phyloP scores from a whole-genome alignment of 352 stramenopile species.

The Globisporangium nunn region DNA sequence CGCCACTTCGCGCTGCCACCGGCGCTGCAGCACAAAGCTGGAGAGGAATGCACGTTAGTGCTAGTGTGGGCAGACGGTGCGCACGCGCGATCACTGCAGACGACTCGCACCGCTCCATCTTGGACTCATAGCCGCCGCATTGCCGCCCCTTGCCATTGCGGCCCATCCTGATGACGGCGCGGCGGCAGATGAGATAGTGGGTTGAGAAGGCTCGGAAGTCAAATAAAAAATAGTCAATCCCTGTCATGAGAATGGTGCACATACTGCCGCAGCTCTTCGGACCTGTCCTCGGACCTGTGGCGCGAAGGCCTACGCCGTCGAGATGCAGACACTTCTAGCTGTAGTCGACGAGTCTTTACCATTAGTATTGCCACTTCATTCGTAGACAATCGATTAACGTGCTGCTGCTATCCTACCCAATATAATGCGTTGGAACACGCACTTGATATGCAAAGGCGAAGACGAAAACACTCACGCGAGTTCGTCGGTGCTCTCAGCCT shows the following conservation, averaged over 20 bases:
- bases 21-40: conserved; percentile 58
- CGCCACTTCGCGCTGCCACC: conserved; percentile 53
- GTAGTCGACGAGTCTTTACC: too few species aligned
- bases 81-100: background rate
- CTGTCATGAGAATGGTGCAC: too few species aligned
- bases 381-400: too few species aligned
- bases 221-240: too few species aligned
- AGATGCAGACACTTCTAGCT: too few species aligned
- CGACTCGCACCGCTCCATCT: conserved; percentile 50
- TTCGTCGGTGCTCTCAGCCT: conserved; percentile 3
- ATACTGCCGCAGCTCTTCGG: too few species aligned
- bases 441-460: background rate
- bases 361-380: too few species aligned
- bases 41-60: background rate
- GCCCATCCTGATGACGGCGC: conserved; percentile 28
- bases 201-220: background rate
- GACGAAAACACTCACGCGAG: background rate
- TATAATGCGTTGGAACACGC: background rate
- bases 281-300: too few species aligned
- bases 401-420: too few species aligned
- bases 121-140: conserved; percentile 62
- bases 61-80: too few species aligned
- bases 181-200: background rate
- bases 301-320: too few species aligned
- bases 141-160: conserved; percentile 66